A percentile compares a stretch with the other conserved stretches of the same genome.
Conservation (phyloP, 1,284 basidiomycete genomes). For the Malassezia restricta region DNA sequence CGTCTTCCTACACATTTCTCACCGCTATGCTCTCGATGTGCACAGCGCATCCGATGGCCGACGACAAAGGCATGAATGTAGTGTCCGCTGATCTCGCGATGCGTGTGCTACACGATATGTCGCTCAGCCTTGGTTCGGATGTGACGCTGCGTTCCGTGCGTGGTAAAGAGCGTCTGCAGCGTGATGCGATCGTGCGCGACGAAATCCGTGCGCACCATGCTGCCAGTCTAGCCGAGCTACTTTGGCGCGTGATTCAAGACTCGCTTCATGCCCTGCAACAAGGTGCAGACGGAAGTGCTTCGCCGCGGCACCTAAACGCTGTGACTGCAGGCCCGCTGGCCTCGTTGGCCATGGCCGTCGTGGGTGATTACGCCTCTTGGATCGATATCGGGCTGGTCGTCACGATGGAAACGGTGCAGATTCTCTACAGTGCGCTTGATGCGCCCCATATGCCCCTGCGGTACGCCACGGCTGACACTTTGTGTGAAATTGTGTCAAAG, state of each 20-base stretch:
- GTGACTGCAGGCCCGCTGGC: constrained; percentile 64
- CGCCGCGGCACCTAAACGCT: constrained; percentile 50
- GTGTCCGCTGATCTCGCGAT: constrained; percentile 60
- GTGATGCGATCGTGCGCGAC: constrained; percentile 42
- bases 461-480: constrained; percentile 65
- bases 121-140: constrained; percentile 42
- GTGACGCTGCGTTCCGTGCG: constrained; percentile 38
- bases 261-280: constrained; percentile 45
- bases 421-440: constrained; percentile 68
- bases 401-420: constrained; percentile 71
- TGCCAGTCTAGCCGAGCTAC: constrained; percentile 68
- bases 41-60: constrained; percentile 47
- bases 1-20: constrained; percentile 62
- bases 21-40: constrained; percentile 46
- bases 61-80: constrained; percentile 85
- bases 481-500: constrained; percentile 74
- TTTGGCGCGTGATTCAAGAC: constrained; percentile 70
- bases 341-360: constrained; percentile 76
- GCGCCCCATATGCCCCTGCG: constrained; percentile 52
- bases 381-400: constrained; percentile 93
- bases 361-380: constrained; percentile 93
- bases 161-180: constrained; percentile 35
- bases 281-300: constrained; percentile 46
- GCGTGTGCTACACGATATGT: constrained; percentile 41
- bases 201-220: constrained; percentile 53